phyloP scores from a whole-genome alignment of 2,329 filamentous ascomycete species.

The Purpureocillium takamizusanense region DNA sequence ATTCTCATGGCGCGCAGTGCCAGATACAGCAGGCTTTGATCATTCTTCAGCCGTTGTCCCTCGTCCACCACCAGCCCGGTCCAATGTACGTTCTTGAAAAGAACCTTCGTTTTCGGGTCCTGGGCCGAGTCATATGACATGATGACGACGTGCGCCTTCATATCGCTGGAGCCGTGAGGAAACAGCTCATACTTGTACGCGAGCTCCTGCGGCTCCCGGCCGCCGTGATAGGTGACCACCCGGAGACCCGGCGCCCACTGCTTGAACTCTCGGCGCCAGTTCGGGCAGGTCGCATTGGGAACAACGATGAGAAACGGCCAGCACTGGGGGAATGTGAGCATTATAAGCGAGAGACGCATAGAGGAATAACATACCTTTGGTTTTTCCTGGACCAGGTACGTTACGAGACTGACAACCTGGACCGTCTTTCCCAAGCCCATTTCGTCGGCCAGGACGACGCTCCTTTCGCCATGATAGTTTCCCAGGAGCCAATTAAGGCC shows the following conservation, averaged over 20 bases:
- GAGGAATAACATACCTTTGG: slow-evolving; percentile 30
- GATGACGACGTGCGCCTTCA: slow-evolving; percentile 85
- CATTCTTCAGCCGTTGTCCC: slow-evolving; percentile 91
- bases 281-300: slow-evolving; percentile 91
- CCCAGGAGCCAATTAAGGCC: slow-evolving; percentile 93
- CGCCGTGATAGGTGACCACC: slow-evolving; percentile 89
- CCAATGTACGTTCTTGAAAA: slow-evolving; percentile 71
- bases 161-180: slow-evolving; percentile 51
- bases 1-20: slow-evolving; percentile 65
- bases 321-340: slow-evolving; percentile 34
- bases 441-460: slow-evolving; percentile 89
- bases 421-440: slow-evolving; percentile 98
- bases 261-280: slow-evolving; percentile 95
- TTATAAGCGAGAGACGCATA: background rate
- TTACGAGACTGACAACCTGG: slow-evolving; percentile 77
- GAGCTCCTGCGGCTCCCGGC: slow-evolving; percentile 62
- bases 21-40: slow-evolving; percentile 72
- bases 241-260: slow-evolving; percentile 80
- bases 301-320: slow-evolving; percentile 92
- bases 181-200: slow-evolving; percentile 82
- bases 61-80: slow-evolving; percentile 86
- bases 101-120: slow-evolving; percentile 56
- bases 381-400: slow-evolving; percentile 58
- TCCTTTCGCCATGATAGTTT: slow-evolving; percentile 75
- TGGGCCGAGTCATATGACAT: slow-evolving; percentile 89